Evolutionary conservation across 129 eudicot genomes (phyloP).

Genomic region (Erigeron canadensis): DNA sequence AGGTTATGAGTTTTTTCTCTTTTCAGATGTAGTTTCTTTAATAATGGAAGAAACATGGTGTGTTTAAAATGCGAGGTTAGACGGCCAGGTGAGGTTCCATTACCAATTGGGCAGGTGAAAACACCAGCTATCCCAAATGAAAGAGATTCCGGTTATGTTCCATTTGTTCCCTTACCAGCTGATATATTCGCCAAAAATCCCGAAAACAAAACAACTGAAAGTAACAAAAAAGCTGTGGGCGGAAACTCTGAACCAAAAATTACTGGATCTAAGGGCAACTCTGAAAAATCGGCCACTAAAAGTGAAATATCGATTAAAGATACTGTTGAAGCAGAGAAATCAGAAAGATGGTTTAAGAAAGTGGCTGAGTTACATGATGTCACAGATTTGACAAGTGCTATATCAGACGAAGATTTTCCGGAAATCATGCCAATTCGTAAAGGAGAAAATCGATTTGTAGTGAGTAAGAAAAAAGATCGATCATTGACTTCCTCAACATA

Average conservation of each 20-base stretch:
- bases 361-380: conserved; percentile 58
- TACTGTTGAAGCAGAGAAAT: conserved; percentile 39
- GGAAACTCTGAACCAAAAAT: not conserved
- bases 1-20: conserved; percentile 15
- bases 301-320: conserved; percentile 27
- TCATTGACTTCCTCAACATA: conserved; percentile 59
- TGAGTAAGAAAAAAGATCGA: conserved; percentile 76
- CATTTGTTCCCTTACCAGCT: conserved; percentile 55
- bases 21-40: conserved; percentile 73
- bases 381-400: conserved; percentile 39
- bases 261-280: not conserved
- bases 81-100: conserved; percentile 46
- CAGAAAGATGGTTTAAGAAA: conserved; percentile 68
- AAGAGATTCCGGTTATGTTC: conserved; percentile 41
- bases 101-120: conserved; percentile 29
- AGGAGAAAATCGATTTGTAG: conserved; percentile 76
- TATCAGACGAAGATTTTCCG: conserved; percentile 70
- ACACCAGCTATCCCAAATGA: conserved; percentile 16
- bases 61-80: conserved; percentile 84
- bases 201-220: conserved; percentile 18
- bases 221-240: not conserved
- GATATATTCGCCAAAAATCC: conserved; percentile 45
- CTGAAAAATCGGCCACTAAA: conserved; percentile 31
- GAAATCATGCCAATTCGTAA: conserved; percentile 85
- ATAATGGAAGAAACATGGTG: conserved; percentile 57